A percentile compares a stretch with the other conserved stretches of the same genome.
Evolutionary conservation across 805 yeast species (phyloP).

Genomic region (Nakazawaea ambrosiae): DNA sequence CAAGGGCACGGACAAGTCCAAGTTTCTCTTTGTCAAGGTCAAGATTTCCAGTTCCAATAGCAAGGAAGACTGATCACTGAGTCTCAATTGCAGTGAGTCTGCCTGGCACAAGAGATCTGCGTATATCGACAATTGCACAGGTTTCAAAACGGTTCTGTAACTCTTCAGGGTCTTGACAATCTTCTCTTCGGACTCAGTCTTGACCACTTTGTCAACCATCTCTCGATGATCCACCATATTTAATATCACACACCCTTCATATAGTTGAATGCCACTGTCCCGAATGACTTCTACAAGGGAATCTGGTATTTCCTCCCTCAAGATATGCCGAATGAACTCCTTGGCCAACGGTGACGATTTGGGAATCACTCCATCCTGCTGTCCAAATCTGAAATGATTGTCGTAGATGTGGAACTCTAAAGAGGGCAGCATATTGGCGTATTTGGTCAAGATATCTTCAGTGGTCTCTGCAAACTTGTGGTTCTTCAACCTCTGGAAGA

Average conservation of each 20-base stretch:
- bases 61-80: slow-evolving; percentile 72
- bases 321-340: slow-evolving; percentile 73
- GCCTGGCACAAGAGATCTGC: slow-evolving; percentile 82
- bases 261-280: slow-evolving; percentile 77
- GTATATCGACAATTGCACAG: slow-evolving; percentile 74
- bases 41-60: slow-evolving; percentile 86
- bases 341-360: slow-evolving; percentile 70
- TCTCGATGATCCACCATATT: slow-evolving; percentile 84
- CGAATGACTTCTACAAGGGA: slow-evolving; percentile 83
- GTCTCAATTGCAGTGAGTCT: slow-evolving; percentile 64
- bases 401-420: slow-evolving; percentile 87
- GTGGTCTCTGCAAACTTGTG: slow-evolving; percentile 63
- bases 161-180: slow-evolving; percentile 46
- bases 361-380: slow-evolving; percentile 81
- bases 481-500: slow-evolving; percentile 34
- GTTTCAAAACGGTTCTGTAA: slow-evolving; percentile 70
- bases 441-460: slow-evolving; percentile 69
- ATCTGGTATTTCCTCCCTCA: slow-evolving; percentile 79
- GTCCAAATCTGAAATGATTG: slow-evolving; percentile 86
- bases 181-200: slow-evolving; percentile 5
- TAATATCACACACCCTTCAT: slow-evolving; percentile 84
- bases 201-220: slow-evolving; percentile 18
- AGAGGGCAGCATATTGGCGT: slow-evolving; percentile 70
- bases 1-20: slow-evolving; percentile 66
- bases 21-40: slow-evolving; percentile 67